Evolutionary conservation across 352 stramenopile genomes (phyloP).

Genomic region (Pythium coloratum): DNA sequence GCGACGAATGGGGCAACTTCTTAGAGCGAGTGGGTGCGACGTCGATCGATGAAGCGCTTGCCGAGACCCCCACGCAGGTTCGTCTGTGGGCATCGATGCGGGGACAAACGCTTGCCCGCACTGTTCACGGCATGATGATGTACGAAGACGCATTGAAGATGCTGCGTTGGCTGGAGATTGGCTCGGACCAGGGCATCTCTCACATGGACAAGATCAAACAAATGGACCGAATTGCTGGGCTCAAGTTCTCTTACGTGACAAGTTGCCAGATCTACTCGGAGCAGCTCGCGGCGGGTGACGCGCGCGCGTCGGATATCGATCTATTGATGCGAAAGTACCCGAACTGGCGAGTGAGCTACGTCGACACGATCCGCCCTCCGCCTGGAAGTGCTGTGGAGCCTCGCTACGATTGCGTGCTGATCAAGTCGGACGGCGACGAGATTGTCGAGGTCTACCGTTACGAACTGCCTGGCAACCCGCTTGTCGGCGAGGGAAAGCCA

Average conservation of each 20-base stretch:
- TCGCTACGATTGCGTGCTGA: slow-evolving; percentile 79
- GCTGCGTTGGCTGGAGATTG: slow-evolving; percentile 87
- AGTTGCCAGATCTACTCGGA: slow-evolving; percentile 90
- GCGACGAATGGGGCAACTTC: slow-evolving; percentile 88
- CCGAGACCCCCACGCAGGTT: slow-evolving; percentile 82
- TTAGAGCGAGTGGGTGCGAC: slow-evolving; percentile 76
- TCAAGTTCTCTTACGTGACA: slow-evolving; percentile 90
- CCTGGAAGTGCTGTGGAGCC: slow-evolving; percentile 60
- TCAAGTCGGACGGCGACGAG: slow-evolving; percentile 82
- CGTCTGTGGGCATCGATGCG: slow-evolving; percentile 86
- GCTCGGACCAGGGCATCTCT: slow-evolving; percentile 77
- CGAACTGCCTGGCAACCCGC: slow-evolving; percentile 76
- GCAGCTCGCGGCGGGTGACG: slow-evolving; percentile 68
- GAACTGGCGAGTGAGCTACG: slow-evolving; percentile 91
- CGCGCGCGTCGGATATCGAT: slow-evolving; percentile 94
- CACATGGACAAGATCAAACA: slow-evolving; percentile 90
- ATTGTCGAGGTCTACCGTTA: slow-evolving; percentile 89
- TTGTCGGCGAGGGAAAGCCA: slow-evolving; percentile 85
- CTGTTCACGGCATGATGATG: slow-evolving; percentile 91
- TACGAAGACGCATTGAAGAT: slow-evolving; percentile 90
- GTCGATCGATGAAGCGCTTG: slow-evolving; percentile 77
- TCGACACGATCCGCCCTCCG: slow-evolving; percentile 81
- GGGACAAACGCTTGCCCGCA: slow-evolving; percentile 82
- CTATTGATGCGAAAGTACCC: slow-evolving; percentile 96
- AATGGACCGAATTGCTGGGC: slow-evolving; percentile 82